phyloP scores from a whole-genome alignment of 2,329 filamentous ascomycete species.

The Diaporthe aspalathi region DNA sequence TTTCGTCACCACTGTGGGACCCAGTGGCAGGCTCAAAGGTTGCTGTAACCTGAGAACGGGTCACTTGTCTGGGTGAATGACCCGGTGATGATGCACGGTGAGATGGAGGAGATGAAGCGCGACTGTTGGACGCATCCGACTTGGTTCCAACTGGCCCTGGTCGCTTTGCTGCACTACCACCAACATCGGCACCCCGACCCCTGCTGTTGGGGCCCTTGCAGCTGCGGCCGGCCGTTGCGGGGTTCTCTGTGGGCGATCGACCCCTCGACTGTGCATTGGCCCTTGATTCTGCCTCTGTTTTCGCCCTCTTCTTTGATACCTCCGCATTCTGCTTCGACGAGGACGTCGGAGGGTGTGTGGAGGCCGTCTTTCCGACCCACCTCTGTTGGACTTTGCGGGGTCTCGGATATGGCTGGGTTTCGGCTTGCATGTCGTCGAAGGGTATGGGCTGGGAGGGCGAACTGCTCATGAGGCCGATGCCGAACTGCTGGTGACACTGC shows the following conservation, averaged over 20 bases:
- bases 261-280: constrained; percentile 15
- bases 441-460: constrained; percentile 28
- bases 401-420: constrained; percentile 7
- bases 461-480: constrained; percentile 45
- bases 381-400: constrained; percentile 34
- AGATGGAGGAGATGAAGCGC: constrained; percentile 21
- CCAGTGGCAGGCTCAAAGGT: neutral
- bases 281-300: neutral
- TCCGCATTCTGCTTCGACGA: neutral
- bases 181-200: constrained; percentile 3
- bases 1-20: neutral
- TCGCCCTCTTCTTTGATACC: neutral
- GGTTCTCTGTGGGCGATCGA: constrained; percentile 9
- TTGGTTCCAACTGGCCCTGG: constrained; percentile 2
- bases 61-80: neutral
- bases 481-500: constrained; percentile 53
- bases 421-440: neutral
- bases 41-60: neutral
- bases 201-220: constrained; percentile 24
- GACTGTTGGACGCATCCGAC: constrained; percentile 34
- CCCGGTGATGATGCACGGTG: constrained; percentile 2
- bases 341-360: neutral
- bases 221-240: constrained; percentile 17
- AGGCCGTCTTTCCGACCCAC: neutral
- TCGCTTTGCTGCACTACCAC: constrained; percentile 10